Percentiles rank a stretch among this genome's conserved stretches.
Conservation (phyloP, 495 filamentous ascomycete genomes). For the Glonium stellatum region DNA sequence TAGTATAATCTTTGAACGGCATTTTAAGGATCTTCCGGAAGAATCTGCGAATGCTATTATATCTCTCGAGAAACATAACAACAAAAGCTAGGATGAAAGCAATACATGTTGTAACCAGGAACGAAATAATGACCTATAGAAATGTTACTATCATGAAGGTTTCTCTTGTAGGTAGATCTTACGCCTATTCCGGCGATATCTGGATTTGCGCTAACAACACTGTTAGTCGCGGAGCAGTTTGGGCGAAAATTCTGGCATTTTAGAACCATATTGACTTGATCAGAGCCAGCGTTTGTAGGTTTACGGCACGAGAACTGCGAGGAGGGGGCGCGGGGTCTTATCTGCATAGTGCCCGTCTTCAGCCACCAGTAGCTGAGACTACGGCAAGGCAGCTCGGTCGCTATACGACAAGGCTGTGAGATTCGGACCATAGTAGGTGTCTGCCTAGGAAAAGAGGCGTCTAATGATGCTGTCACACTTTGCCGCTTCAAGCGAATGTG, state of each 20-base stretch:
- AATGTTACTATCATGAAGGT: not conserved
- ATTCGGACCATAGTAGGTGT: not conserved
- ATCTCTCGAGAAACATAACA: constrained; percentile 21
- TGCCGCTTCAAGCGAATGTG: no score
- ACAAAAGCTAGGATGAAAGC: constrained; percentile 18
- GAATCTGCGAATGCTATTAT: constrained; percentile 6
- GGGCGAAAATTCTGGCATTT: constrained; percentile 1
- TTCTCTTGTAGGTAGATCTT: not conserved
- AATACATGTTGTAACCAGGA: constrained; percentile 25
- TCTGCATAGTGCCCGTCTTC: not conserved
- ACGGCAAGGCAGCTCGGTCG: not conserved
- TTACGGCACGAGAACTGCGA: not conserved
- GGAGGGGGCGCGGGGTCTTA: not conserved
- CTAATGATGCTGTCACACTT: no score
- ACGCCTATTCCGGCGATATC: constrained; percentile 20
- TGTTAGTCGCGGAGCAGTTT: not conserved
- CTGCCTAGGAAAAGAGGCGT: no score
- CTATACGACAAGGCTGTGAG: not conserved
- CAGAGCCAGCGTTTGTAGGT: not conserved
- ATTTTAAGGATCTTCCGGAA: constrained; percentile 9
- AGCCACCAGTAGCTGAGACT: not conserved
- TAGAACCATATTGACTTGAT: not conserved
- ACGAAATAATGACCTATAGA: constrained; percentile 22
- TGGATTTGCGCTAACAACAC: constrained; percentile 6
- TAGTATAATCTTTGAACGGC: not conserved